A percentile compares a stretch with the other conserved stretches of the same genome.
Evolutionary conservation across 805 yeast species (phyloP).

Genomic region (Maudiozyma serrabonitensis): DNA sequence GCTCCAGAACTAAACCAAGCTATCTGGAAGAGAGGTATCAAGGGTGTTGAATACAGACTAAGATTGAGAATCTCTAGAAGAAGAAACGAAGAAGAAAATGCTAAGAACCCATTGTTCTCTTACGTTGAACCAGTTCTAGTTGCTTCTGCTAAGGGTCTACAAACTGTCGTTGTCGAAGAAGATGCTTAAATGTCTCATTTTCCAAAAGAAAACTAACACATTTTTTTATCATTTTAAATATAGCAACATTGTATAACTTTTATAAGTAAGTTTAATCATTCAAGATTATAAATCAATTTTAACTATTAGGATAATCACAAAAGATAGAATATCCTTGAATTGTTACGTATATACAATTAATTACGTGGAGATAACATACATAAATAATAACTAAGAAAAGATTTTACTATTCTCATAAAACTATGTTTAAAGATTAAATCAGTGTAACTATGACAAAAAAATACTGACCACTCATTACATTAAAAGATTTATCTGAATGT

Average conservation of each 20-base stretch:
- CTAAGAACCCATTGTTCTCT: conserved; percentile 94
- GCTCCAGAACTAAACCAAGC: conserved; percentile 98
- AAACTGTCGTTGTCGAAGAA: conserved; percentile 93
- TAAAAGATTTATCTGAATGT: conserved; percentile 32
- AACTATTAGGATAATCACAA: not conserved
- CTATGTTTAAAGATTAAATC: conserved; percentile 6
- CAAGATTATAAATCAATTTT: not conserved
- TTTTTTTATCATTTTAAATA: not conserved
- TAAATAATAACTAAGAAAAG: too few species aligned
- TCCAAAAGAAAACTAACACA: conserved; percentile 1
- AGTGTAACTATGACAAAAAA: conserved; percentile 46
- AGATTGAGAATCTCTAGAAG: conserved; percentile 98
- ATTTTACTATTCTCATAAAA: not conserved
- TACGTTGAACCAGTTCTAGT: conserved; percentile 96
- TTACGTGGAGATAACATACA: too few species aligned
- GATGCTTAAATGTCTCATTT: conserved; percentile 32
- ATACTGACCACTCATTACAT: conserved; percentile 53
- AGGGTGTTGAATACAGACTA: conserved; percentile 97
- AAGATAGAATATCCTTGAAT: too few species aligned
- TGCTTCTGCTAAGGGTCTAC: conserved; percentile 92
- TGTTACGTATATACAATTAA: too few species aligned
- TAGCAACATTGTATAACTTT: conserved; percentile 1
- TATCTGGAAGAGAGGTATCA: conserved; percentile 99
- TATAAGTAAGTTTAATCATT: not conserved
- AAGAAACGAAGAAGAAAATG: conserved; percentile 99